These are phyloP conservation scores for Phenoliferia sp. DNA, from an alignment of 1,284 basidiomycete genomes.

Conservation along the genomic window DNA sequence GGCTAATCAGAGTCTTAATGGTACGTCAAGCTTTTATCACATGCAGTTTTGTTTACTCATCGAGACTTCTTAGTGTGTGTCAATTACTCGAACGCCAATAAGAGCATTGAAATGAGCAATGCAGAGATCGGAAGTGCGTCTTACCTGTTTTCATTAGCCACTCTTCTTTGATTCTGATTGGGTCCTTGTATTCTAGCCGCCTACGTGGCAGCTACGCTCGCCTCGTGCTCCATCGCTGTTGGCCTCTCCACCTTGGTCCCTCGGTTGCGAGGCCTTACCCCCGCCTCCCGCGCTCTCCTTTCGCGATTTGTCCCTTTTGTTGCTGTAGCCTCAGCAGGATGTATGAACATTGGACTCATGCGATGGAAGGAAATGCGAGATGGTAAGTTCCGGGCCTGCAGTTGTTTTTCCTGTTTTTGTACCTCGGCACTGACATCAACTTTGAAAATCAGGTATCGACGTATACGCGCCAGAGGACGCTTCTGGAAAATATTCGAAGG, in stretches of 20 bases:
- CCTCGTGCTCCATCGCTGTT: slow-evolving; percentile 51
- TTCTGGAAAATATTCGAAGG: slow-evolving; percentile 32
- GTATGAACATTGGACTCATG: slow-evolving; percentile 52
- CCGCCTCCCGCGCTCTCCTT: slow-evolving; percentile 42
- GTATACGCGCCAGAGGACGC: slow-evolving; percentile 42
- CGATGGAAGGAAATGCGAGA: slow-evolving; percentile 55
- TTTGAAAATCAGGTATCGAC: slow-evolving; percentile 42
- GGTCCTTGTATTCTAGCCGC: slow-evolving; percentile 34
- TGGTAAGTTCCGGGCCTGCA: slow-evolving; percentile 6
- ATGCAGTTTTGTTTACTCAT: not conserved
- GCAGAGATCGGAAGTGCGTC: slow-evolving; percentile 28
- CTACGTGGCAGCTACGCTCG: slow-evolving; percentile 49
- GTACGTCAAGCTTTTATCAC: slow-evolving; percentile 5
- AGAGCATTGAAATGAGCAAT: slow-evolving; percentile 33
- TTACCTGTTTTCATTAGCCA: not conserved
- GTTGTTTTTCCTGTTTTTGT: too few relatives aligned
- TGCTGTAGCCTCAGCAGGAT: slow-evolving; percentile 49
- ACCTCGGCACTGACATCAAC: not conserved
- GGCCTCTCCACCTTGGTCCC: slow-evolving; percentile 49
- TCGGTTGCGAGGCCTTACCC: slow-evolving; percentile 38
- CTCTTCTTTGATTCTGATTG: not conserved
- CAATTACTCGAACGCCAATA: slow-evolving; percentile 38
- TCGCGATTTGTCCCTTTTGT: slow-evolving; percentile 51
- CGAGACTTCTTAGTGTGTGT: slow-evolving; percentile 29
- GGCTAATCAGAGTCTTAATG: slow-evolving; percentile 51